Base-by-base conservation (phyloP, 495 filamentous ascomycete species). In the Penicillium samsonianum region DNA sequence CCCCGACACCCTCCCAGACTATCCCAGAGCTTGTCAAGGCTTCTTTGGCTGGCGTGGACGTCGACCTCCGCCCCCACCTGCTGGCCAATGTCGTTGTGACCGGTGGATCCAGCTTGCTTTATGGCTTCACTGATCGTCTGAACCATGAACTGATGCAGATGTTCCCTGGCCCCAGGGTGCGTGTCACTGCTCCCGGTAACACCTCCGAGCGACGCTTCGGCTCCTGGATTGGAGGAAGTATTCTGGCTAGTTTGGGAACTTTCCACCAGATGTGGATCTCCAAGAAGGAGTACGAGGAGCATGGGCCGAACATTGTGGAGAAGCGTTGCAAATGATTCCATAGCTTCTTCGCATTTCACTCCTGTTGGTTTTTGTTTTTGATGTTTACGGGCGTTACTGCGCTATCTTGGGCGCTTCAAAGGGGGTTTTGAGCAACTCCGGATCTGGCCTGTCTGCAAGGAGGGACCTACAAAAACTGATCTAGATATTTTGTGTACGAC, bases 201-300 rank as follows among this genome's bases (percentile, higher is more conserved):
- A 88, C 86, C 0, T 85, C 85, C 12, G 94, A 99, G 82, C 76
- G 94, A 49, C 85, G 88, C 55, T 98, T 93, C 72, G 92, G 89
- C 12, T 86, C 87, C 28, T 99, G 95, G 95, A 89, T 99, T 60
- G 94, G 94, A 23, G 94, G 94, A 14, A 96, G 92, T 77, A 97
- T 99, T 62, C 76, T 98, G 64, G 93, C 89, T 3, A 96, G 92
- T 75, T 72, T 99, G 78, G 95, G 95, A 9, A 96, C 91, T n/a
- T 99, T 99, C 73, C 94, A 99, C 78, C 93, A 97, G 73, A 90
- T 98, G 89, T 99, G 94, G 94, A 92, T 99, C 60, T 91, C 87
- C 20, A 82, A 82, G 75, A 85, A 86, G 63, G 82, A 83, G 55
- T 84, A 82, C 56, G 83, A 85, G 5, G 81, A 85, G 57, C 77